Conservation (phyloP, 805 yeast genomes). For the Candida maesae region DNA sequence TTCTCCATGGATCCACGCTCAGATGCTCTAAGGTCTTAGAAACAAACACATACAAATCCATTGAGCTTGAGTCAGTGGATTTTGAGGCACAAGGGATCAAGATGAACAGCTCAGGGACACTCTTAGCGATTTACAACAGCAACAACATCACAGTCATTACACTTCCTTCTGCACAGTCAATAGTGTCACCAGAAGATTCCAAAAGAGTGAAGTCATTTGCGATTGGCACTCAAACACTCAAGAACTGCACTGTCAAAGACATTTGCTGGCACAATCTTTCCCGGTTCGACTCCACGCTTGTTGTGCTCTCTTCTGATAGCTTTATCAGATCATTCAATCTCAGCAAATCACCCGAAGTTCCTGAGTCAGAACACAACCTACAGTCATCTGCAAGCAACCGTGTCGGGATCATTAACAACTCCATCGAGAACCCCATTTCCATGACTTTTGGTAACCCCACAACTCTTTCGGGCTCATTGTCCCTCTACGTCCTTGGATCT, state of each 20-base stretch:
- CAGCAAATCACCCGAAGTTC: conserved; percentile 25
- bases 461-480: conserved; percentile 38
- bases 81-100: conserved; percentile 33
- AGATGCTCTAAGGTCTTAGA: conserved; percentile 15
- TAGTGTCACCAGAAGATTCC: conserved; percentile 2
- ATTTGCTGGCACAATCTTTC: conserved; percentile 45
- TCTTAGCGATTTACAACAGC: conserved; percentile 40
- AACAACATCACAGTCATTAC: conserved; percentile 28
- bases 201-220: conserved; percentile 21
- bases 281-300: conserved; percentile 39
- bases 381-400: conserved; percentile 14
- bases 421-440: conserved; percentile 20
- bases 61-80: conserved; percentile 20
- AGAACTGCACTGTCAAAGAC: conserved; percentile 31
- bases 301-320: conserved; percentile 35
- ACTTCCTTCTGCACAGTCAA: conserved; percentile 28
- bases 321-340: conserved; percentile 36
- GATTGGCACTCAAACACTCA: conserved; percentile 27
- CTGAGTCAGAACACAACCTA: conserved; percentile 23
- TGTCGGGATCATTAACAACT: conserved; percentile 21
- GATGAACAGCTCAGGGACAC: conserved; percentile 39
- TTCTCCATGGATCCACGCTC: conserved; percentile 16
- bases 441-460: conserved; percentile 25
- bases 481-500: conserved; percentile 47
- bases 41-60: conserved; percentile 13